Evolutionary conservation across 1,139 yeast species (phyloP).

Genomic region (Nakaseomyces sp.): DNA sequence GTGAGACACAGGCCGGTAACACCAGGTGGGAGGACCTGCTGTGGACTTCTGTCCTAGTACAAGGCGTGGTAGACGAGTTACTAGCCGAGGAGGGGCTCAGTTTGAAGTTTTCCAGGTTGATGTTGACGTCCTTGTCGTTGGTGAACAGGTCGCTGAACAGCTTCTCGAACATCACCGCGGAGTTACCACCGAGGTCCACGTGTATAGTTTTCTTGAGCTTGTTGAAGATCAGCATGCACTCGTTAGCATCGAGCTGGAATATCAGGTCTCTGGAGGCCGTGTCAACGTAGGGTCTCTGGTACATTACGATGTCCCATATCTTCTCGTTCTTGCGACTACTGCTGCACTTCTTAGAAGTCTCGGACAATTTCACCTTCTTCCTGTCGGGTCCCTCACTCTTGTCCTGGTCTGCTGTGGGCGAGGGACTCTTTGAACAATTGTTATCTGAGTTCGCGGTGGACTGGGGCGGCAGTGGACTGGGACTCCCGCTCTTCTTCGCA

Average conservation of each 20-base stretch:
- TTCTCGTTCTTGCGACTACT: constrained; percentile 7
- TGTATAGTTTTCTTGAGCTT: constrained; percentile 26
- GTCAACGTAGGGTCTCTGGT: constrained; percentile 54
- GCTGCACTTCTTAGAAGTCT: neutral
- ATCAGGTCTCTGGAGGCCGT: constrained; percentile 43
- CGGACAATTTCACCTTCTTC: constrained; percentile 9
- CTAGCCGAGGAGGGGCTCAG: constrained; percentile 9
- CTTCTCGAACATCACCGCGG: constrained; percentile 25
- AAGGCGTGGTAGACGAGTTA: neutral
- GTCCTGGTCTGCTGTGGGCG: constrained; percentile 5
- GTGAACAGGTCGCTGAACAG: constrained; percentile 20
- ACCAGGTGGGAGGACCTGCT: constrained; percentile 13
- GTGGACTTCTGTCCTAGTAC: constrained; percentile 2
- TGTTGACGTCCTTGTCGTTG: constrained; percentile 9
- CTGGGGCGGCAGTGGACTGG: too few species aligned
- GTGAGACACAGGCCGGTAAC: constrained; percentile 26
- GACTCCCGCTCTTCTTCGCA: too few species aligned
- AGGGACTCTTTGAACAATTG: neutral
- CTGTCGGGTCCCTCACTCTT: constrained; percentile 8
- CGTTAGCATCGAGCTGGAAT: constrained; percentile 42
- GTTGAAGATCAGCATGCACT: constrained; percentile 25
- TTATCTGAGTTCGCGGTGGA: too few species aligned
- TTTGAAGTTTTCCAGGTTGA: constrained; percentile 11
- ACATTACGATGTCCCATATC: constrained; percentile 29
- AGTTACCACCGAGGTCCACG: constrained; percentile 25